Evolutionary conservation across 192 early-diverging fungal genomes (phyloP).

Genomic region (Neocallimastix lanati): DNA sequence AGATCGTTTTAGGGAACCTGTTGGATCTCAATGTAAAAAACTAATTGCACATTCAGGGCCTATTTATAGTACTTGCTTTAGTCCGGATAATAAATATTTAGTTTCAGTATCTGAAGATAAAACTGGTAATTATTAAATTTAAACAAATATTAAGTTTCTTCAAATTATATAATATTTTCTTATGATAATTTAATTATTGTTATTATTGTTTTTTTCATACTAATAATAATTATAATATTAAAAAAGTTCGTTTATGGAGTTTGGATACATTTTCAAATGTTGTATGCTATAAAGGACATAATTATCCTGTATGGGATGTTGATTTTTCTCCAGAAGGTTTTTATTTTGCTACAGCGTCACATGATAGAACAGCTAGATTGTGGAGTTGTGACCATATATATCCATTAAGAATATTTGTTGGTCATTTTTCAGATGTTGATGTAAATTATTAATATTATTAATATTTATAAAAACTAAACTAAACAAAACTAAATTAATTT

Average conservation of each 20-base stretch:
- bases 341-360: constrained; percentile 93
- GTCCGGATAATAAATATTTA: constrained; percentile 64
- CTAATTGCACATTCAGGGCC: constrained; percentile 83
- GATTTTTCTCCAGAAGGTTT: constrained; percentile 74
- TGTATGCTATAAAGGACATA: constrained; percentile 92
- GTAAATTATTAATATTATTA: constrained; percentile 32
- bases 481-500: too few relatives aligned
- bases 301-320: constrained; percentile 92
- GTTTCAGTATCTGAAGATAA: constrained; percentile 83
- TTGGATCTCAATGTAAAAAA: constrained; percentile 32
- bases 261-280: constrained; percentile 75
- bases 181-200: too few relatives aligned
- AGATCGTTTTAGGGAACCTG: constrained; percentile 35
- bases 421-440: constrained; percentile 93
- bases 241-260: constrained; percentile 81
- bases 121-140: too few relatives aligned
- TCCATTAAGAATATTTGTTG: constrained; percentile 90
- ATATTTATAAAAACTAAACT: too few relatives aligned
- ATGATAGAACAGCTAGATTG: constrained; percentile 84
- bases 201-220: too few relatives aligned
- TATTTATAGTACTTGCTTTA: constrained; percentile 72
- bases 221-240: too few relatives aligned
- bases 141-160: too few relatives aligned
- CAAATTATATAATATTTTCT: too few relatives aligned
- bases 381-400: constrained; percentile 96